Conservation (phyloP, 148 eudicot species). For the Pouteria glomerata region DNA sequence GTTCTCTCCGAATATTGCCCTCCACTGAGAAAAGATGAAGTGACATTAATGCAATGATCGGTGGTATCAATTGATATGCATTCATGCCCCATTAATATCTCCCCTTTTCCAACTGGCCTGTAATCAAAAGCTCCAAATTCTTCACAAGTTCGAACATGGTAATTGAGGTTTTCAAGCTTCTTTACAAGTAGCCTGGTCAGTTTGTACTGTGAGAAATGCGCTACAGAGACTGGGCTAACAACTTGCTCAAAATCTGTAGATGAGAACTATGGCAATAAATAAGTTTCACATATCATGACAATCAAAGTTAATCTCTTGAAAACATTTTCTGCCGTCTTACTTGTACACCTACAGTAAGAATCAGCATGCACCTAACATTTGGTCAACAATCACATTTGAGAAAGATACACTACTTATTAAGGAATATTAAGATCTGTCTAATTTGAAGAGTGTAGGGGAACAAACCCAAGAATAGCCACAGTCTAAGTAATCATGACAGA, state of each 20-base stretch:
- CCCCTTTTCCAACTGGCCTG: constrained; percentile 32
- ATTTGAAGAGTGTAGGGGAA: background rate
- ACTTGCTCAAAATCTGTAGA: constrained; percentile 78
- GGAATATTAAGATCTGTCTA: background rate
- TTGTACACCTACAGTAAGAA: background rate
- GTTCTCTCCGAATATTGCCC: constrained; percentile 46
- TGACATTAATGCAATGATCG: constrained; percentile 50
- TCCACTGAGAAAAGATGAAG: constrained; percentile 42
- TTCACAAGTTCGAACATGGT: constrained; percentile 30
- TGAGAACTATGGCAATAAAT: background rate
- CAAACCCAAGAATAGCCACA: constrained; percentile 6
- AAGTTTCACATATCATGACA: background rate
- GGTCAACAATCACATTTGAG: background rate
- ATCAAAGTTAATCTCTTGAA: background rate
- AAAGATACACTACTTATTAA: background rate
- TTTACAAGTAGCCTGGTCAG: constrained; percentile 50
- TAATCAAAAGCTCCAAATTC: constrained; percentile 15
- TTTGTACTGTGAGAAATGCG: constrained; percentile 92
- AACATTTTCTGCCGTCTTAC: background rate
- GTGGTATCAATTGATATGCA: constrained; percentile 46
- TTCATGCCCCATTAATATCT: constrained; percentile 85
- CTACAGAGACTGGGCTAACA: constrained; percentile 82
- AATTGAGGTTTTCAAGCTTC: constrained; percentile 54
- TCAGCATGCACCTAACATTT: background rate
- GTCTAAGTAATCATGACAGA: background rate